Evolutionary conservation across 257 asterid species (phyloP), one percentile per base, ranked within the genome.

Genomic region (Solanum sitiens): DNA sequence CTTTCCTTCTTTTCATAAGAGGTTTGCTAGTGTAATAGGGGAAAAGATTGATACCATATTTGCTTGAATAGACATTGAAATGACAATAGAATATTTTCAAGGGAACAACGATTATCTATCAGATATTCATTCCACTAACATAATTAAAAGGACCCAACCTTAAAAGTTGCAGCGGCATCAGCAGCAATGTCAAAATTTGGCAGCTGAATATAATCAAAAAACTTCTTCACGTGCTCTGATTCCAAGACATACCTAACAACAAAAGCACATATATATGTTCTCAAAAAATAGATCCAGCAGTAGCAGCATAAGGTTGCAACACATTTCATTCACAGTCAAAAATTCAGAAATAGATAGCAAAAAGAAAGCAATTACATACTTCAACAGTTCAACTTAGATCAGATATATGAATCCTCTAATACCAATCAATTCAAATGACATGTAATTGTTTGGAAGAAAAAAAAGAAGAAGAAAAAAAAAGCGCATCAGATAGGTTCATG

Each of bases 141-240:
- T 27, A 53, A 83, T 70, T 70, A 45, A 15, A 63, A 61, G 73
- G 67, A 67, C 44, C 47, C 47, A 47, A 92, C 94, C 93, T 92
- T 92, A 71, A 92, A 92, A 37, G 94, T 92, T 21, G 93, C 92
- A 75, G 90, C 92, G 79, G 94, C 94, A 89, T 90, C 93, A 61
- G 94, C 92, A 90, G 94, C 91, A 87, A 91, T 90, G 47, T 92
- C 93, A 65, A 92, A 92, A 90, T 92, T 92, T 50, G 94, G 91
- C 11, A 89, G 91, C 75, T 92, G 94, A 33, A 91, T 92, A 53
- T 85, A 92, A 72, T 90, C 91, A 71, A 91, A 92, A 83, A 92
- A 92, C 87, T 91, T 91, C 92, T 91, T 92, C 92, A 91, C 88
- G 25, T 91, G 91, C 87, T 91, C 92, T 4, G 94, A 89, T 79